These are phyloP conservation scores for Beauveria sp. DNA, from an alignment of 2,329 filamentous ascomycete species.

Conservation along the genomic window DNA sequence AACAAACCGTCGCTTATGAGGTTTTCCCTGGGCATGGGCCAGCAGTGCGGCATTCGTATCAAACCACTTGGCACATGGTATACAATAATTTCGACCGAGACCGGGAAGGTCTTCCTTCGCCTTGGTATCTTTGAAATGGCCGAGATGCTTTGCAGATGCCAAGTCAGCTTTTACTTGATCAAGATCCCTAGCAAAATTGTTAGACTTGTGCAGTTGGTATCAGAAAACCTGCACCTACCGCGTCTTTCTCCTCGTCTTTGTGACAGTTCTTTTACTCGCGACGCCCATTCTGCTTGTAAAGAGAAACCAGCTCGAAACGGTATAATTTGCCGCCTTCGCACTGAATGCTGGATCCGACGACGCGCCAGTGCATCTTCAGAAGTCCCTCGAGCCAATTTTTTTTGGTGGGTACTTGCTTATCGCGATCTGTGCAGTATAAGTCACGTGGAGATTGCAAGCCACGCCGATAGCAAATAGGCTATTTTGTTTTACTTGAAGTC, in stretches of 20 bases:
- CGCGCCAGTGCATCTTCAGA: no score
- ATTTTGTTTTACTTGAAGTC: no score
- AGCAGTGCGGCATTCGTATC: conserved; percentile 72
- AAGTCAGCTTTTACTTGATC: conserved; percentile 89
- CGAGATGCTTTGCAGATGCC: conserved; percentile 68
- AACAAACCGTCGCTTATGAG: conserved; percentile 72
- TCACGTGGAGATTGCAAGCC: background rate
- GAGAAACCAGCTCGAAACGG: background rate
- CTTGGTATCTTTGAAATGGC: conserved; percentile 71
- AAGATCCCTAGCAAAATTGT: conserved; percentile 58
- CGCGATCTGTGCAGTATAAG: background rate
- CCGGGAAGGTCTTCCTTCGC: conserved; percentile 80
- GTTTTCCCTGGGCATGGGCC: conserved; percentile 77
- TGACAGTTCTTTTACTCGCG: conserved; percentile 56
- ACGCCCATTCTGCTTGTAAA: conserved; percentile 54
- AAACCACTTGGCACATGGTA: conserved; percentile 94
- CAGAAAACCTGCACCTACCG: conserved; percentile 38
- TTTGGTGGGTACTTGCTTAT: background rate
- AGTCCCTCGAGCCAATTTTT: background rate
- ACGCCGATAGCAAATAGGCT: no score
- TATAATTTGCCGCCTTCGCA: no score
- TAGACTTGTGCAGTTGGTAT: background rate
- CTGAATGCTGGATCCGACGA: no score
- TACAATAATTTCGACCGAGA: conserved; percentile 78
- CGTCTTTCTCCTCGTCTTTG: conserved; percentile 66